These are phyloP conservation scores for Alternaria triticimaculans DNA, from an alignment of 2,329 filamentous ascomycete genomes.

Conservation along the genomic window DNA sequence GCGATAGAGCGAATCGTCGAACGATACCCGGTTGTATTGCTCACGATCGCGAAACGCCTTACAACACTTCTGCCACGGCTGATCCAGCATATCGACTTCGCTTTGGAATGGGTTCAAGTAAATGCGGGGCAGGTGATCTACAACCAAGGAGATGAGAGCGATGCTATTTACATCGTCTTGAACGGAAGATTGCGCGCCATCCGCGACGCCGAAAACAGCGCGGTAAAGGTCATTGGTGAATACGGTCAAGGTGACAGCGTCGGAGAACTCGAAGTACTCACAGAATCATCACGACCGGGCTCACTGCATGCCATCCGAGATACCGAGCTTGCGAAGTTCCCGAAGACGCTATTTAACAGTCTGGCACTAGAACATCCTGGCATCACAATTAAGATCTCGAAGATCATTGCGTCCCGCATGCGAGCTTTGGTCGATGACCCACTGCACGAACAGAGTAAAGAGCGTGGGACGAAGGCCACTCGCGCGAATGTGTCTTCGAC, in stretches of 20 bases:
- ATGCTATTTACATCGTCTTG: constrained; percentile 96
- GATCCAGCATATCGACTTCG: constrained; percentile 96
- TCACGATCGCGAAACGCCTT: constrained; percentile 95
- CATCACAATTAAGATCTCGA: constrained; percentile 98
- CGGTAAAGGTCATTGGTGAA: constrained; percentile 85
- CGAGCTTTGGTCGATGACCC: constrained; percentile 84
- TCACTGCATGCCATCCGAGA: constrained; percentile 96
- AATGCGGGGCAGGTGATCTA: constrained; percentile 94
- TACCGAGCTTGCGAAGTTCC: constrained; percentile 95
- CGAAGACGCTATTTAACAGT: constrained; percentile 95
- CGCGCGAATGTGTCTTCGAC: constrained; percentile 78
- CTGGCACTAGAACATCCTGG: constrained; percentile 95
- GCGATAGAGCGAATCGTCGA: constrained; percentile 93
- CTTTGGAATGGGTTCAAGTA: constrained; percentile 97
- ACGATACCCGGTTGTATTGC: constrained; percentile 84
- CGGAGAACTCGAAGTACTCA: constrained; percentile 95
- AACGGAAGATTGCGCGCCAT: constrained; percentile 90
- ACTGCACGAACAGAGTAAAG: constrained; percentile 68
- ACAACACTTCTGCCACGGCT: constrained; percentile 87
- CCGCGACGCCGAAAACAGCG: constrained; percentile 79
- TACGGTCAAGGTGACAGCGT: constrained; percentile 98
- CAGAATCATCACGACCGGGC: constrained; percentile 87
- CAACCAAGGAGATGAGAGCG: constrained; percentile 91
- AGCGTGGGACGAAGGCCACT: constrained; percentile 63
- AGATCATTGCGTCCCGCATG: constrained; percentile 97